A percentile compares a stretch with the other conserved stretches of the same genome.
These are phyloP conservation scores for Mikania micrantha DNA, from an alignment of 129 eudicot genomes.

Conservation along the genomic window DNA sequence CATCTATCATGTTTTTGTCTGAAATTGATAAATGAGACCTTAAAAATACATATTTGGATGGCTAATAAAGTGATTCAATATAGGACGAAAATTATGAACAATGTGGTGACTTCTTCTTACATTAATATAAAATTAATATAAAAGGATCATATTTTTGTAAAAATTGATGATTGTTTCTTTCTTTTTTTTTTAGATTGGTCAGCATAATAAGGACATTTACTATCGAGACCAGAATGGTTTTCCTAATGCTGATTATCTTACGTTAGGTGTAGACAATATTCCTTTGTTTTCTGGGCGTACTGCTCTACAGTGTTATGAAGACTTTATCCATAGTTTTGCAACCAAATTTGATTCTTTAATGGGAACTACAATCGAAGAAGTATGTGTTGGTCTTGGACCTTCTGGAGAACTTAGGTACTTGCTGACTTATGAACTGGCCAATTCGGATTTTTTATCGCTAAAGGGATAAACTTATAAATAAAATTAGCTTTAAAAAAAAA, in stretches of 20 bases:
- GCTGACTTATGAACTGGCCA: not conserved
- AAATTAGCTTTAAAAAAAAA: not conserved
- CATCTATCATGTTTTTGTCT: not conserved
- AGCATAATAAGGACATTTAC: slow-evolving; percentile 48
- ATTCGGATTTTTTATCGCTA: not conserved
- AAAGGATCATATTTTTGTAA: not conserved
- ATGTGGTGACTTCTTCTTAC: not conserved
- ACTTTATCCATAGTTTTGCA: slow-evolving; percentile 46
- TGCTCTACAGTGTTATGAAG: slow-evolving; percentile 63
- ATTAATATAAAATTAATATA: not conserved
- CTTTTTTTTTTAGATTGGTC: slow-evolving; percentile 42
- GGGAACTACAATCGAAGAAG: slow-evolving; percentile 57
- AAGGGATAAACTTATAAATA: not conserved
- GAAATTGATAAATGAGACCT: not conserved
- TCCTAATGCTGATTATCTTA: slow-evolving; percentile 49
- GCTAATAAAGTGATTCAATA: not conserved
- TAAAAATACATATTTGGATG: not conserved
- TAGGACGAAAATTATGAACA: not conserved
- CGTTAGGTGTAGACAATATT: slow-evolving; percentile 53
- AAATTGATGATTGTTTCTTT: slow-evolving; percentile 7
- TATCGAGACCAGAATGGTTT: slow-evolving; percentile 50
- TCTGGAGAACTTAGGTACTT: slow-evolving; percentile 63
- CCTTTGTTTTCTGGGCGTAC: slow-evolving; percentile 63
- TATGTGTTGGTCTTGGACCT: slow-evolving; percentile 69
- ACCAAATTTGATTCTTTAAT: slow-evolving; percentile 49